Evolutionary conservation across 768 basidiomycete species (phyloP).

Genomic region (Grammothele lineata): DNA sequence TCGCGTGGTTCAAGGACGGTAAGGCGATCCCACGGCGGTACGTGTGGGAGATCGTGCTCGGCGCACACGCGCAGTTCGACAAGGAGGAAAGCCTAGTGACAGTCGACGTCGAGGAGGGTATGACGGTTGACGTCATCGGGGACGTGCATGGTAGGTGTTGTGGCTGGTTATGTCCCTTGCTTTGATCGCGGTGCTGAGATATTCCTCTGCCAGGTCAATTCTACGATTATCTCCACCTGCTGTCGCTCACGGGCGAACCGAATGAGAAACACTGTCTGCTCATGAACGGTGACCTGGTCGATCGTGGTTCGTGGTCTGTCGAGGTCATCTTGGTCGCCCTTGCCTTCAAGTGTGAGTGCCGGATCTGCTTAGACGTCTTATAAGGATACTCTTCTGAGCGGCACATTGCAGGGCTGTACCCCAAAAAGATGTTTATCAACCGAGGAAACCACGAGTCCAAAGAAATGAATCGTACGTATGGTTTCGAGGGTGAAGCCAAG

Average conservation of each 20-base stretch:
- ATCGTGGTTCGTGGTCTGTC: conserved; percentile 93
- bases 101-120: conserved; percentile 66
- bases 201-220: conserved; percentile 71
- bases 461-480: conserved; percentile 95
- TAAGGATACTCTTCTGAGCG: background rate
- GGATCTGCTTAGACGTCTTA: too few species aligned
- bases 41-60: conserved; percentile 94
- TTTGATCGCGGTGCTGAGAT: background rate
- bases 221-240: conserved; percentile 88
- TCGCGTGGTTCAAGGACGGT: conserved; percentile 91
- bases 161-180: background rate
- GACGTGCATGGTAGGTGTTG: conserved; percentile 83
- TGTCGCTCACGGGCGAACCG: conserved; percentile 82
- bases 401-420: conserved; percentile 92
- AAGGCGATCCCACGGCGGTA: conserved; percentile 86
- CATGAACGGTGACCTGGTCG: conserved; percentile 96
- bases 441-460: conserved; percentile 96
- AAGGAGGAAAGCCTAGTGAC: conserved; percentile 81
- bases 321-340: conserved; percentile 92
- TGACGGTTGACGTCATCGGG: conserved; percentile 90
- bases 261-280: conserved; percentile 79
- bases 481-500: conserved; percentile 94
- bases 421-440: conserved; percentile 86
- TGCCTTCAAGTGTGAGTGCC: conserved; percentile 88
- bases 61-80: conserved; percentile 70